Base-by-base conservation (phyloP, 169 alveolate species). In the Plasmodium gonderi region DNA sequence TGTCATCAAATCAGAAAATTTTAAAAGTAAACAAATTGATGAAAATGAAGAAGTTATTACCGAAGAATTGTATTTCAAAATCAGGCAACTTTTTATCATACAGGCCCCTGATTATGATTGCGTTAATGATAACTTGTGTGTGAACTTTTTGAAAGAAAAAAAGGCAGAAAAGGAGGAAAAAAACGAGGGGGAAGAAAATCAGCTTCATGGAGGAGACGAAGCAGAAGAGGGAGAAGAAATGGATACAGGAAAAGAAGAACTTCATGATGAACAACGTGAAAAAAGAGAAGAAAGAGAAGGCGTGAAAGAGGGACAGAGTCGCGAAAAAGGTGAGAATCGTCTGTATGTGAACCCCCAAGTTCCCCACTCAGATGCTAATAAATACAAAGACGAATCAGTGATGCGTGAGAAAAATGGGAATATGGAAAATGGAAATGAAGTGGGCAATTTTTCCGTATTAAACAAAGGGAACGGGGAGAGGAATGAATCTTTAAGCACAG, bases 31-130 rank as follows among this genome's bases (percentile, higher is more conserved):
- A 38, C 72, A 74, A 40, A 85, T 85, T 4, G 76, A 42, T 45
- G 80, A 51, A 31, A 76, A 85, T 54, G 92, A 74, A 29, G 89
- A 85, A 38, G 33, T 76, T 36, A 85, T 85, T 51, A 85, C 92
- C 1, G 92, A 85, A 75, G 92, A 85, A n/a, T 64, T 85, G 26
- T 85, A 85, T 85, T 85, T 85, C 45, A 85, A 85, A 44, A 85
- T 85, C 14, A 74, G 92, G 38, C 92, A 85, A 77, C 92, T 85
- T 17, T 85, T 85, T 64, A 85, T 85, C 8, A 82, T 85, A 5
- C 92, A 85, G 36, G 92, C 92, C 0, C 92, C 92, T 17, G 92
- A 85, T 51, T 85, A 85, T 45, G 85, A 85, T 67, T 85, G 92
- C 79, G 77, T 74, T 7, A 85, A 85, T 85, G 92, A 85, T 40